Evolutionary conservation across 1,139 yeast genomes (phyloP).

Genomic region (Diutina catenulata): DNA sequence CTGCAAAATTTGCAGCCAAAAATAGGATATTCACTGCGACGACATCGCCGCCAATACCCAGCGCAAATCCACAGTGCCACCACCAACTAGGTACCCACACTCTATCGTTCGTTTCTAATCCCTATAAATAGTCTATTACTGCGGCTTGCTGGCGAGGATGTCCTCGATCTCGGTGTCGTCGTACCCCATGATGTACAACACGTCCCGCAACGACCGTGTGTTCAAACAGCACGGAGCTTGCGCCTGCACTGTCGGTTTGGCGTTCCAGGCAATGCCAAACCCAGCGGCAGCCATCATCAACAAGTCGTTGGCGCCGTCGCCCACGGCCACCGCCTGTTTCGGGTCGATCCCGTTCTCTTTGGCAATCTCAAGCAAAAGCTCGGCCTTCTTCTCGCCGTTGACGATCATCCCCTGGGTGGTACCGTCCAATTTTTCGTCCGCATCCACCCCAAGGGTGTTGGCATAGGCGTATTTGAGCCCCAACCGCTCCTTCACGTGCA

Average conservation of each 20-base stretch:
- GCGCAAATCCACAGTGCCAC: too few relatives aligned
- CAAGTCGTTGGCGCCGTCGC: conserved; percentile 96
- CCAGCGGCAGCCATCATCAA: conserved; percentile 91
- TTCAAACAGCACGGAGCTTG: conserved; percentile 78
- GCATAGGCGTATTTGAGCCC: conserved; percentile 85
- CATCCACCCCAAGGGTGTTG: conserved; percentile 41
- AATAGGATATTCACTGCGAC: too few relatives aligned
- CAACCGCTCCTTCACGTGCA: conserved; percentile 53
- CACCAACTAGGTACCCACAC: too few relatives aligned
- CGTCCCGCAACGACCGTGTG: conserved; percentile 54
- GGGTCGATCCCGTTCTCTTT: conserved; percentile 46
- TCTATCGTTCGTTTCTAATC: too few relatives aligned
- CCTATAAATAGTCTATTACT: too few relatives aligned
- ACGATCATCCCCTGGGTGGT: conserved; percentile 64
- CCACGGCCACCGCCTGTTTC: conserved; percentile 66
- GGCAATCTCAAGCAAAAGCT: conserved; percentile 59
- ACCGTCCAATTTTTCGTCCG: conserved; percentile 42
- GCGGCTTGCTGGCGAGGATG: too few relatives aligned
- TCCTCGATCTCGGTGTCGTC: conserved; percentile 41
- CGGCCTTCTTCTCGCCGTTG: conserved; percentile 77
- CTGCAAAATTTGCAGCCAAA: too few relatives aligned
- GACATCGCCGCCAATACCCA: too few relatives aligned
- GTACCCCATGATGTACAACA: conserved; percentile 74
- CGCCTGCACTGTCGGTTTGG: conserved; percentile 81
- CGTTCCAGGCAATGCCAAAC: conserved; percentile 94